phyloP scores from a whole-genome alignment of 2,329 filamentous ascomycete species.

The Ilyonectria robusta region DNA sequence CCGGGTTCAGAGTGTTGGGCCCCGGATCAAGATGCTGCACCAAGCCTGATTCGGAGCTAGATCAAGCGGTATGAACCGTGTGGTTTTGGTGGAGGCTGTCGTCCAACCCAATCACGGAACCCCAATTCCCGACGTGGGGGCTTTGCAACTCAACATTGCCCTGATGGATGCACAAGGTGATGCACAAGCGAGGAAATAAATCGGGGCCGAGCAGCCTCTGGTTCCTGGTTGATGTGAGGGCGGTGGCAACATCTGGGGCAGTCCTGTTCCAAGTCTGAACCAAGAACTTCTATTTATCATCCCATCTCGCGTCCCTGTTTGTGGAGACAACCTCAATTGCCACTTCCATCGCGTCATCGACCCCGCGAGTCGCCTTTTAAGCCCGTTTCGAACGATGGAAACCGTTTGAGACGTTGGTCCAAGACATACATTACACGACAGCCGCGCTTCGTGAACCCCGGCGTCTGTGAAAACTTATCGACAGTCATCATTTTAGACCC shows the following conservation, averaged over 20 bases:
- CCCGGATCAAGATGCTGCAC: constrained; percentile 32
- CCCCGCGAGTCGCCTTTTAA: constrained; percentile 29
- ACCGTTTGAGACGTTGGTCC: constrained; percentile 30
- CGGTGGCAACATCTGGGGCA: constrained; percentile 17
- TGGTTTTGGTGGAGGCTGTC: constrained; percentile 35
- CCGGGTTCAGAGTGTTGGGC: constrained; percentile 26
- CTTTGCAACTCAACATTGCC: constrained; percentile 39
- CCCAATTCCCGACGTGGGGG: constrained; percentile 41
- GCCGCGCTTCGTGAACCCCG: neutral
- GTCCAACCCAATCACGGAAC: constrained; percentile 41
- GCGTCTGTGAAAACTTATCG: neutral
- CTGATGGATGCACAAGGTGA: constrained; percentile 31
- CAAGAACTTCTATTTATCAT: constrained; percentile 1
- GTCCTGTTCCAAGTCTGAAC: neutral
- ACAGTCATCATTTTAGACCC: constrained; percentile 5
- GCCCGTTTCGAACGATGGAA: constrained; percentile 27
- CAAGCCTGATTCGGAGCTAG: constrained; percentile 38
- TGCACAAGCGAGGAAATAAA: constrained; percentile 7
- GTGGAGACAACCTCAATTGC: constrained; percentile 15
- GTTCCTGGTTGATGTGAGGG: neutral
- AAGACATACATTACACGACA: constrained; percentile 14
- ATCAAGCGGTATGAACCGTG: constrained; percentile 41
- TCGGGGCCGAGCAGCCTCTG: constrained; percentile 1
- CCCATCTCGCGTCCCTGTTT: neutral
- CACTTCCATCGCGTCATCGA: constrained; percentile 30